Evolutionary conservation across 805 yeast genomes (phyloP), one percentile per base, ranked within the genome.

Genomic region (Blastobotrys muscicola): DNA sequence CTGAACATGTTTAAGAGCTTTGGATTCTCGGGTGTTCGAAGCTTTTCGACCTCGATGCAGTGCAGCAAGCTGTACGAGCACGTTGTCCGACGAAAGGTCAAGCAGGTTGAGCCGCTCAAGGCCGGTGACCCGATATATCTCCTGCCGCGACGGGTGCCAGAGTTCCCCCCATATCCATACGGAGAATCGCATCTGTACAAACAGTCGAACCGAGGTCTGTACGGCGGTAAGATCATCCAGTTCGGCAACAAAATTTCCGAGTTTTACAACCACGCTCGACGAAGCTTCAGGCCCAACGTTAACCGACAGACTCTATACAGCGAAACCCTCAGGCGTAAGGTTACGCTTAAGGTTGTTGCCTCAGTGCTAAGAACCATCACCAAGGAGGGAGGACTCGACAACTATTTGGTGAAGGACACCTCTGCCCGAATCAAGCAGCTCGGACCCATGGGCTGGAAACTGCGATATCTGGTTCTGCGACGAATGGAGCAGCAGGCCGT

Each of bases 371-470:
- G 80, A 55, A 87, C 97, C 0, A 81, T 92, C 46, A 82, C 85
- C 46, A 85, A 79, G 54, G 97, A 90, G 62, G 98, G 98, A 49
- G 98, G 99, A 4, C 70, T 92, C 45, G 99, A 92, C 59, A 80
- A 80, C 50, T 92, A 92, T 60, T 64, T 92, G 48, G 72, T 78
- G 36, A 92, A 92, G 64, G 94, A 87, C 47, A 85, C 83, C 52
- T 70, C 94, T 4, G 94, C 94, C 2, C 74, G 98, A 67, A 71
- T 85, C 51, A 92, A 92, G 68, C 95, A 92, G 60, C 68, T 92
- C 57, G 98, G 98, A 0, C 82, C 89, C 43, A 70, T 75, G 45
- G 98, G 97, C 30, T 92, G 97, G 97, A 76, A 75, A 54, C 70
- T 92, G 52, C 81, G 90, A 57, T 89, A 82, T 61, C 75, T 78